phyloP scores from a whole-genome alignment of 305 asterid species.

The Plantago rigida region DNA sequence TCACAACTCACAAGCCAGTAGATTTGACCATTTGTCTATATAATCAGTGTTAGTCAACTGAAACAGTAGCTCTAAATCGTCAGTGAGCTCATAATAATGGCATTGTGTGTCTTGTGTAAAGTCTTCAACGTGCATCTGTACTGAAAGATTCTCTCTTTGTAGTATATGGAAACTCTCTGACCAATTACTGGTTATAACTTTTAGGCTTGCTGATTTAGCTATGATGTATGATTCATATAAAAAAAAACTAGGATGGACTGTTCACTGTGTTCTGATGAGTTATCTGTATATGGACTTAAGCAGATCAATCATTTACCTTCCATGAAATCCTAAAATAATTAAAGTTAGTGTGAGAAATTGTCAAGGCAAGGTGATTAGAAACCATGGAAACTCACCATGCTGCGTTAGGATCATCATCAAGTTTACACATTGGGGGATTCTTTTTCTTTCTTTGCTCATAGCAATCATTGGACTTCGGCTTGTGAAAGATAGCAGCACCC shows the following conservation, averaged over 20 bases:
- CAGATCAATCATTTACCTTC: not conserved
- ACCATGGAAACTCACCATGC: conserved; percentile 49
- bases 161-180: too few relatives aligned
- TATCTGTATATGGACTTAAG: not conserved
- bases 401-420: conserved; percentile 71
- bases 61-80: not conserved
- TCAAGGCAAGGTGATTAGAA: conserved; percentile 3
- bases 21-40: not conserved
- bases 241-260: not conserved
- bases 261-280: not conserved
- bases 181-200: too few relatives aligned
- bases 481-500: conserved; percentile 68
- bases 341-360: not conserved
- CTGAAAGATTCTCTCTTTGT: too few relatives aligned
- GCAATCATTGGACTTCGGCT: conserved; percentile 70
- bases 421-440: conserved; percentile 58
- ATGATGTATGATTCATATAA: not conserved
- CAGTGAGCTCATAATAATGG: not conserved
- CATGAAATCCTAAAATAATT: not conserved
- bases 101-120: too few relatives aligned
- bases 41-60: not conserved
- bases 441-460: conserved; percentile 51
- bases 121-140: too few relatives aligned
- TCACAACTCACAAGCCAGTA: not conserved
- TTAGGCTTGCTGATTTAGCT: not conserved